phyloP scores from a whole-genome alignment of 176 grass and related monocot species.

The Stipa capillata region DNA sequence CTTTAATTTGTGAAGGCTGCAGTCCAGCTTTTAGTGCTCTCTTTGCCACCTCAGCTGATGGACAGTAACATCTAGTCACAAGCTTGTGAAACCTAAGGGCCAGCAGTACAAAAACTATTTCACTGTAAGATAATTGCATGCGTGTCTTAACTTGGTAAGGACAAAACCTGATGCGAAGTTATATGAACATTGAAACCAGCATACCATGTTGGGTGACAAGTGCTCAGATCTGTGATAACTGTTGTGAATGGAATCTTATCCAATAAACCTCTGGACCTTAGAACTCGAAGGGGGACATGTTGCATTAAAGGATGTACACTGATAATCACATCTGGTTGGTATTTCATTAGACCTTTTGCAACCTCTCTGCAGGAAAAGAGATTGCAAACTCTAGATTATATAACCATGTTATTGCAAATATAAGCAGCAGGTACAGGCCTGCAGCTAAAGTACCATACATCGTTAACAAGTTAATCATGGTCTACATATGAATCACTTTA shows the following conservation, averaged over 20 bases:
- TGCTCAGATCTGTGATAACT: conserved; percentile 95
- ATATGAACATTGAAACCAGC: conserved; percentile 23
- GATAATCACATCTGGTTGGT: conserved; percentile 98
- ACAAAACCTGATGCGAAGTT: background rate
- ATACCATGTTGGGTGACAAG: conserved; percentile 99
- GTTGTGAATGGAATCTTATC: conserved; percentile 98
- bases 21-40: conserved; percentile 88
- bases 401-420: background rate
- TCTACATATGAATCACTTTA: background rate
- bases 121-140: conserved; percentile 38
- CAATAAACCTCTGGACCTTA: conserved; percentile 77
- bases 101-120: conserved; percentile 51
- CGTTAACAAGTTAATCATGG: conserved; percentile 1
- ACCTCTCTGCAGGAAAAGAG: conserved; percentile 61
- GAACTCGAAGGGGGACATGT: conserved; percentile 87
- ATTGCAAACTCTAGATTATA: conserved; percentile 4
- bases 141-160: background rate
- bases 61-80: conserved; percentile 98
- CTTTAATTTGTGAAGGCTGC: conserved; percentile 84
- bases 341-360: conserved; percentile 95
- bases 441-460: background rate
- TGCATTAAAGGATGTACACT: conserved; percentile 99
- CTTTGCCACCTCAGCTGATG: conserved; percentile 88
- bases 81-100: conserved; percentile 95
- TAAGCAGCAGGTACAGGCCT: background rate